A percentile compares a stretch with the other conserved stretches of the same genome.
Evolutionary conservation across 257 asterid genomes (phyloP).

Genomic region (Solanum tarijense): DNA sequence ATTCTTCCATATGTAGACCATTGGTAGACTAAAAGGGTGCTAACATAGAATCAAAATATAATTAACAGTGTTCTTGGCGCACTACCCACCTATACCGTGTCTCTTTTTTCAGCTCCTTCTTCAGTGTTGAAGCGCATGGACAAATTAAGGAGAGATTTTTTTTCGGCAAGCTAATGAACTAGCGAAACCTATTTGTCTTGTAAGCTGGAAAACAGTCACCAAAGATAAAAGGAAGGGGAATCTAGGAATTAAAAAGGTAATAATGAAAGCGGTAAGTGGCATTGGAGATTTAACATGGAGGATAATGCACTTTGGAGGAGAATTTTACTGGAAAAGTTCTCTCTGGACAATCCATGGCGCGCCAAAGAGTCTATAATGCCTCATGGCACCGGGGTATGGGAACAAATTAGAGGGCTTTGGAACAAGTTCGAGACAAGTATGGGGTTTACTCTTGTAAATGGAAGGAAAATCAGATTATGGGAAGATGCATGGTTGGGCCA

Average conservation of each 20-base stretch:
- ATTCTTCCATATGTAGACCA: too few species aligned
- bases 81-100: neutral
- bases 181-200: neutral
- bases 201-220: neutral
- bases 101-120: neutral
- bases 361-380: neutral
- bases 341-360: neutral
- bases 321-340: neutral
- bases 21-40: too few species aligned
- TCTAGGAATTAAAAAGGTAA: neutral
- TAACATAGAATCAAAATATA: neutral
- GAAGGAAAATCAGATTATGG: neutral
- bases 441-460: neutral
- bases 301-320: neutral
- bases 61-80: neutral
- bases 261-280: neutral
- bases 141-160: neutral
- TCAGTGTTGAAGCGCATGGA: neutral
- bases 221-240: neutral
- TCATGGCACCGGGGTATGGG: neutral
- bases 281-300: neutral
- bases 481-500: neutral
- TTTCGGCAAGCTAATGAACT: neutral
- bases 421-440: neutral
- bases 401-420: neutral